Base-by-base conservation (phyloP, 352 stramenopile species). In the Phytophthora pini region DNA sequence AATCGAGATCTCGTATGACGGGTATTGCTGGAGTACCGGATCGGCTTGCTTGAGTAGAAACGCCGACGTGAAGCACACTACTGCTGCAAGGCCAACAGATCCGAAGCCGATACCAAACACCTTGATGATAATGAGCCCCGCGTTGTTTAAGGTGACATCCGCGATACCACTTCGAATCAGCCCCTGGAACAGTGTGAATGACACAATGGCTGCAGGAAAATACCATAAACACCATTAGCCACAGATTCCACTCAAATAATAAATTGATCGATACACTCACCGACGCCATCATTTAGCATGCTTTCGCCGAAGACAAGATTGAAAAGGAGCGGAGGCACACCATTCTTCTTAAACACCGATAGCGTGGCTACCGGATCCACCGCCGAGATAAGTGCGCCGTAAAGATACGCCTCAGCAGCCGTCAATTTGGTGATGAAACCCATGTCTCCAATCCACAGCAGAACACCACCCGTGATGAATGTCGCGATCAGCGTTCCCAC, bases 271-370 rank as follows among this genome's bases (percentile, higher is more conserved):
- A 36, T 17, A 27, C 41, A 56, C 67, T 61, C 77, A 77, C 83
- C 87, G 29, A 98, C 90, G 51, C 92, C 94, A 64, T 99, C 96
- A 61, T 98, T 99, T 4, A 99, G 80, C 66, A 98, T 93, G 54
- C 85, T 97, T 74, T 99, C 96, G 36, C 96, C 96, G 76, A 98
- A 99, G 0, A 98, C 92, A 46, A 99, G 79, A 66, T 98, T 98
- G 68, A 98, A 98, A 5, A 99, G 73, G 22, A 95, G 77, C 13
- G 92, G 82, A 41, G 87, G 87, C 3, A 85, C 87, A 38, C 85
- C 82, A 46, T 93, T 92, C 52, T 95, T 96, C 79, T 98, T 97
- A 65, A 98, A 98, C 3, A 98, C 91, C 0, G 90, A 95, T 4
- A 98, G 66, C 12, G 93, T 98, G 17, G 92, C 91, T 2, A 99